These are phyloP conservation scores for Flaveria sonorensis DNA, from an alignment of 129 eudicot species.

Conservation along the genomic window DNA sequence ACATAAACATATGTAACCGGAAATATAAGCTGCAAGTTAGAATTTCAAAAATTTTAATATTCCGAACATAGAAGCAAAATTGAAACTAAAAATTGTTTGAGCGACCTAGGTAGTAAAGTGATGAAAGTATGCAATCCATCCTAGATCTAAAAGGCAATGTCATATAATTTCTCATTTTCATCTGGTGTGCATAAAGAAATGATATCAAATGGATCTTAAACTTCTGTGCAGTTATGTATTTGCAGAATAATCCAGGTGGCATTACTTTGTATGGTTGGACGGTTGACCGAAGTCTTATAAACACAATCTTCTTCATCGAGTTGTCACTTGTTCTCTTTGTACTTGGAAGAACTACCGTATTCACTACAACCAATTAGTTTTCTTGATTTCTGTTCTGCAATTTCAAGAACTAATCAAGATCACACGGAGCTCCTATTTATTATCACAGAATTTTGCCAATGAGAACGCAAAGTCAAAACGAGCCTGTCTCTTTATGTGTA, in stretches of 20 bases:
- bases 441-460: conserved; percentile 24
- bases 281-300: conserved; percentile 69
- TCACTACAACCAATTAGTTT: conserved; percentile 31
- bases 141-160: neutral
- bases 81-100: neutral
- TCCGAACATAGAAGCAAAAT: too few species aligned
- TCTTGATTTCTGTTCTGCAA: conserved; percentile 11
- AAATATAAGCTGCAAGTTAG: neutral
- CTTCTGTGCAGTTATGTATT: conserved; percentile 63
- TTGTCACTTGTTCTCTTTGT: conserved; percentile 72
- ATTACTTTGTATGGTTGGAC: conserved; percentile 84
- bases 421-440: conserved; percentile 15
- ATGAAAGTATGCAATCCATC: neutral
- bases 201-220: neutral
- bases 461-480: conserved; percentile 1
- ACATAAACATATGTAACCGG: neutral
- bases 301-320: conserved; percentile 77
- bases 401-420: conserved; percentile 8
- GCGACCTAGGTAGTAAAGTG: neutral
- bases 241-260: conserved; percentile 91
- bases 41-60: too few species aligned
- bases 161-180: neutral
- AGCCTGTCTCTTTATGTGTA: neutral
- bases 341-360: conserved; percentile 68
- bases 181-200: neutral